Percentiles rank a stretch among this genome's conserved stretches.
phyloP scores from a whole-genome alignment of 441 rosid genomes.

The Monsonia emarginata region DNA sequence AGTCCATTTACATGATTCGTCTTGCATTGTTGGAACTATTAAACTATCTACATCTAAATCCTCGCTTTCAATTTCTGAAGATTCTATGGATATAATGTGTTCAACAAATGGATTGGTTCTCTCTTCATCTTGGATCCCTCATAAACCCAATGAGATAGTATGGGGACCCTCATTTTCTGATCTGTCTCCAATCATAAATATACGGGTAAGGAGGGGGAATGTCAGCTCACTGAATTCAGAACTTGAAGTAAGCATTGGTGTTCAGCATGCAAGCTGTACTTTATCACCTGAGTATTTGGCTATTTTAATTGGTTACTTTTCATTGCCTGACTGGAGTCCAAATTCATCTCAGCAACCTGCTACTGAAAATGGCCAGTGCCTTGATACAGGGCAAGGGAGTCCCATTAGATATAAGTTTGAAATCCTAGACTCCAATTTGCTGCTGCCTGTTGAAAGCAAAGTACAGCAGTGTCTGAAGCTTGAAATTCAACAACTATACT shows the following conservation, averaged over 20 bases:
- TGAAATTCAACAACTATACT: conserved; percentile 50
- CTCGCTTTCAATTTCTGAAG: conserved; percentile 37
- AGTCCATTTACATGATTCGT: conserved; percentile 81
- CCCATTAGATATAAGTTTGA: conserved; percentile 58
- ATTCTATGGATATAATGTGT: conserved; percentile 52
- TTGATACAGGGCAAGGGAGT: conserved; percentile 21
- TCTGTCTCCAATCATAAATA: conserved; percentile 54
- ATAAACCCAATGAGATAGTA: conserved; percentile 40
- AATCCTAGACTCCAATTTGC: conserved; percentile 59
- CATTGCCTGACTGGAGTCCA: conserved; percentile 69
- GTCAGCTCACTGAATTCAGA: conserved; percentile 35
- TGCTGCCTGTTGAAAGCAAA: conserved; percentile 48
- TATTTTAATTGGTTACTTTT: conserved; percentile 74
- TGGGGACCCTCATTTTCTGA: conserved; percentile 62
- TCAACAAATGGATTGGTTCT: conserved; percentile 59
- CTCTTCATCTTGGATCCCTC: conserved; percentile 61
- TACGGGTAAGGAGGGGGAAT: conserved; percentile 51
- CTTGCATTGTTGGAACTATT: conserved; percentile 65
- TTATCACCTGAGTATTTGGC: conserved; percentile 66
- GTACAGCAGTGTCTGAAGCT: conserved; percentile 43
- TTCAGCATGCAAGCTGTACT: conserved; percentile 77
- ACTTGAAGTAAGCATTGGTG: conserved; percentile 71
- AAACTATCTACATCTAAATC: conserved; percentile 41
- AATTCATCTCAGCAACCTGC: conserved; percentile 30
- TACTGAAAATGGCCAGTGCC: conserved; percentile 21